Conservation (phyloP, 352 stramenopile species). For the Phytophthora idaei region DNA sequence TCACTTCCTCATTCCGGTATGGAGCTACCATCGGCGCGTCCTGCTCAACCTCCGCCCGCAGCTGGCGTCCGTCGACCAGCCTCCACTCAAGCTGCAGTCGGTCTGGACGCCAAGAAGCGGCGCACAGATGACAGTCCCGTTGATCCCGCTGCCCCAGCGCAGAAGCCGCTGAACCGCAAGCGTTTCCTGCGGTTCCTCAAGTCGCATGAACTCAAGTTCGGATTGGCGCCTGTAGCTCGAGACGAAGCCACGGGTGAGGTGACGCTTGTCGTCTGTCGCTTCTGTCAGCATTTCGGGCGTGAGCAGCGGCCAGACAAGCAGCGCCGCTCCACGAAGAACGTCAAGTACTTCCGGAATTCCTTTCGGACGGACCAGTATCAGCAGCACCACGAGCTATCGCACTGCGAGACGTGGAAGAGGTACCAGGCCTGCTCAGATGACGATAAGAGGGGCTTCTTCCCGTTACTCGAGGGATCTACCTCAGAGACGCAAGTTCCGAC, state of each 20-base stretch:
- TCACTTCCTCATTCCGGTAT: neutral
- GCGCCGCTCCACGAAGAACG: conserved; percentile 59
- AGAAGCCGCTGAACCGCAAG: conserved; percentile 37
- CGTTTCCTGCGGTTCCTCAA: conserved; percentile 51
- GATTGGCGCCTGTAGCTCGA: conserved; percentile 50
- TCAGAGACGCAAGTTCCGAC: conserved; percentile 4
- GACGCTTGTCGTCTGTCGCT: conserved; percentile 59
- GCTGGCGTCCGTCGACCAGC: neutral
- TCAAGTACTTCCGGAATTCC: conserved; percentile 70
- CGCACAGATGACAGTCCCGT: neutral
- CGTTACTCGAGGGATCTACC: conserved; percentile 5
- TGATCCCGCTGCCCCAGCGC: neutral
- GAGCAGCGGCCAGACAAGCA: conserved; percentile 60
- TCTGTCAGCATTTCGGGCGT: conserved; percentile 71
- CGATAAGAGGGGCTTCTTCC: conserved; percentile 62
- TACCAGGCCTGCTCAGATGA: conserved; percentile 52
- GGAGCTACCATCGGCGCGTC: neutral
- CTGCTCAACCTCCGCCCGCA: neutral
- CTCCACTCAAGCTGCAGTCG: neutral
- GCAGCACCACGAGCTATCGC: conserved; percentile 68
- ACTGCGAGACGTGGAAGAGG: conserved; percentile 48
- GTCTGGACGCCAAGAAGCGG: conserved; percentile 15
- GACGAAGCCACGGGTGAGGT: conserved; percentile 50
- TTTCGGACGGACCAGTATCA: conserved; percentile 79
- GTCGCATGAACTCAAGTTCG: conserved; percentile 61